Conservation (phyloP, 2,329 filamentous ascomycete genomes). For the Fonsecaea erecta region DNA sequence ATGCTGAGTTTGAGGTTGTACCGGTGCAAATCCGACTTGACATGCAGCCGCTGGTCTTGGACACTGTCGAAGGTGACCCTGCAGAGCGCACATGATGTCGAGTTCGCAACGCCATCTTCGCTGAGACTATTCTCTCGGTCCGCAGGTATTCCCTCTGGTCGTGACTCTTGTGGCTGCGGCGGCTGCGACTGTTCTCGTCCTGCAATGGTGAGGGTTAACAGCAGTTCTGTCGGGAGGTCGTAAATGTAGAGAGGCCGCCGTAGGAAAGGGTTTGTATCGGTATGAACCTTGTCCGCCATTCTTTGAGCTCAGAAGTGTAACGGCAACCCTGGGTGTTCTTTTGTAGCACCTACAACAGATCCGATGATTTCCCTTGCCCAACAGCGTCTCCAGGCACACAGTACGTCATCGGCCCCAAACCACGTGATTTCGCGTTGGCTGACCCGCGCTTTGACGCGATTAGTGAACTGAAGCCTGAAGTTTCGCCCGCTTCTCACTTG, state of each 20-base stretch:
- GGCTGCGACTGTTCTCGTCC: constrained; percentile 30
- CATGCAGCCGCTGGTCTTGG: constrained; percentile 81
- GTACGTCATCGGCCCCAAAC: not conserved
- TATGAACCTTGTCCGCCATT: constrained; percentile 27
- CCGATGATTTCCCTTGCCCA: not conserved
- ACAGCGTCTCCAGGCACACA: not conserved
- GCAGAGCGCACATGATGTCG: constrained; percentile 83
- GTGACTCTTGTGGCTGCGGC: constrained; percentile 28
- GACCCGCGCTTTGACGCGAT: constrained; percentile 10
- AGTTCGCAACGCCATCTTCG: constrained; percentile 51
- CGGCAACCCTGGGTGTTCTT: not conserved
- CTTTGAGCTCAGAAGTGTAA: not conserved
- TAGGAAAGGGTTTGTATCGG: constrained; percentile 41
- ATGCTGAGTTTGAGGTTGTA: constrained; percentile 96
- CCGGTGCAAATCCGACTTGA: constrained; percentile 86
- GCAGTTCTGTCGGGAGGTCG: constrained; percentile 75
- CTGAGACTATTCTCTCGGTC: not conserved
- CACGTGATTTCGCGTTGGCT: constrained; percentile 19
- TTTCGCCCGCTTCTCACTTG: constrained; percentile 2
- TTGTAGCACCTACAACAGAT: not conserved
- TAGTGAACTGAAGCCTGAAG: constrained; percentile 17
- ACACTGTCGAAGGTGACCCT: constrained; percentile 71
- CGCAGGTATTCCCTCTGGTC: not conserved
- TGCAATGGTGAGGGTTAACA: constrained; percentile 65
- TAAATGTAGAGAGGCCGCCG: constrained; percentile 68